phyloP scores from a whole-genome alignment of 2,329 filamentous ascomycete genomes.

The Alternaria sp. region DNA sequence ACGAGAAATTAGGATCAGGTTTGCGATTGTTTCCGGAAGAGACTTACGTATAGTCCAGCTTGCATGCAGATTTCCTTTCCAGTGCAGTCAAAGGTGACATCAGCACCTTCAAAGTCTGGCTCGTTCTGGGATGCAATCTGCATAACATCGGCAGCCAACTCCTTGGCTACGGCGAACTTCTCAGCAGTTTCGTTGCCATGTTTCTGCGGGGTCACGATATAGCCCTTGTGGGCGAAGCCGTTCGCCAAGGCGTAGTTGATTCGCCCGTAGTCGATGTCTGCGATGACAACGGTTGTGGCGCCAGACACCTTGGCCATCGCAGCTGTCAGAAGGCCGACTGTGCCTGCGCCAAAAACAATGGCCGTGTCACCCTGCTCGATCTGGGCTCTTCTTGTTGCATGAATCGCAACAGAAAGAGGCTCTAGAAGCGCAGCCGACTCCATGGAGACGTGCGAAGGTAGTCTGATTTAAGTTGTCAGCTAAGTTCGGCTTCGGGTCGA shows the following conservation, averaged over 20 bases:
- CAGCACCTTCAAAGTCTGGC: slow-evolving; percentile 47
- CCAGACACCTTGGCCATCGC: slow-evolving; percentile 51
- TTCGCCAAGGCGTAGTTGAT: slow-evolving; percentile 49
- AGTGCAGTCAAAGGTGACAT: slow-evolving; percentile 52
- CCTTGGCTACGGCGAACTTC: slow-evolving; percentile 44
- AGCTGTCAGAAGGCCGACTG: slow-evolving; percentile 54
- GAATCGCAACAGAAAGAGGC: slow-evolving; percentile 83
- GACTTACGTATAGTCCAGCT: slow-evolving; percentile 50
- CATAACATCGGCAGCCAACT: slow-evolving; percentile 45
- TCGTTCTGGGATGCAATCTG: slow-evolving; percentile 46
- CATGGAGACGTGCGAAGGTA: slow-evolving; percentile 48
- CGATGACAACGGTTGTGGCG: slow-evolving; percentile 50
- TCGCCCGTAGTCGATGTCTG: slow-evolving; percentile 49
- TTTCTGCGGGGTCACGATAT: slow-evolving; percentile 37
- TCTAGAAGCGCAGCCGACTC: slow-evolving; percentile 50
- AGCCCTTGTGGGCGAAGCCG: slow-evolving; percentile 49
- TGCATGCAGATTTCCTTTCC: slow-evolving; percentile 53
- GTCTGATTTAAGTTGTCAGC: slow-evolving; percentile 44
- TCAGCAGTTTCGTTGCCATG: slow-evolving; percentile 36
- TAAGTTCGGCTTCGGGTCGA: slow-evolving; percentile 25
- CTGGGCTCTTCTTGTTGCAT: slow-evolving; percentile 77
- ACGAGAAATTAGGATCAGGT: slow-evolving; percentile 14
- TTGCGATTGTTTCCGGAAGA: background rate
- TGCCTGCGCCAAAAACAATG: slow-evolving; percentile 85
- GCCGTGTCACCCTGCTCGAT: slow-evolving; percentile 77